Conservation (phyloP, 495 filamentous ascomycete genomes). For the Pyrenula aspistea region DNA sequence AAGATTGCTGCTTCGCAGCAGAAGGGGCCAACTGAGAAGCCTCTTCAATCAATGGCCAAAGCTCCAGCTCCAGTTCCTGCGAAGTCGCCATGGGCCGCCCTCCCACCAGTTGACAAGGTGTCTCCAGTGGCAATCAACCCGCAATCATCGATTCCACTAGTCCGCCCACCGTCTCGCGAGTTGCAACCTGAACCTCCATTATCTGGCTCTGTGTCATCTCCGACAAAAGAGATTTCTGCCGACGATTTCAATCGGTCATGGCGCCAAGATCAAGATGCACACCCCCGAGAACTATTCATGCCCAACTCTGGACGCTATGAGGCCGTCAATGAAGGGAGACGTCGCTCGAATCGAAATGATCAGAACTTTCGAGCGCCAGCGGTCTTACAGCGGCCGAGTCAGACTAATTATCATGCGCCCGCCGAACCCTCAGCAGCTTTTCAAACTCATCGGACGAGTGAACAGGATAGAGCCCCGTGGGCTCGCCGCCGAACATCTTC, state of each 20-base stretch:
- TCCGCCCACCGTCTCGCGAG: constrained; percentile 5
- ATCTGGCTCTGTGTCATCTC: constrained; percentile 18
- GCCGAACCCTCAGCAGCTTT: constrained; percentile 89
- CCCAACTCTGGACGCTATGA: constrained; percentile 91
- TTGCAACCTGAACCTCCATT: constrained; percentile 14
- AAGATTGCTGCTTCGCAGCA: constrained; percentile 46
- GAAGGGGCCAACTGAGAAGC: constrained; percentile 59
- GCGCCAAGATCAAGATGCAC: constrained; percentile 54
- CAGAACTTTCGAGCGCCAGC: constrained; percentile 58
- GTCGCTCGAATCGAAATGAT: constrained; percentile 57
- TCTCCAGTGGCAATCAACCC: constrained; percentile 50
- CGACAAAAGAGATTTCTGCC: constrained; percentile 76
- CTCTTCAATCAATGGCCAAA: constrained; percentile 60
- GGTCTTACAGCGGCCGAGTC: constrained; percentile 60
- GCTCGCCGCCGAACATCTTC: constrained; percentile 79
- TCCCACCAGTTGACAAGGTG: constrained; percentile 74
- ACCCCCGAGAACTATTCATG: constrained; percentile 74
- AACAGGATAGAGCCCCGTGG: constrained; percentile 56
- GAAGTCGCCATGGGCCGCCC: constrained; percentile 82
- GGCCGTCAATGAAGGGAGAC: constrained; percentile 65
- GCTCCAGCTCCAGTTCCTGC: constrained; percentile 60
- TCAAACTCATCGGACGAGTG: constrained; percentile 61
- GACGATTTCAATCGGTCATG: constrained; percentile 88
- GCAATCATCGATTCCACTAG: constrained; percentile 10
- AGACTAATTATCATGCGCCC: constrained; percentile 49